These are phyloP conservation scores for Brassica rapa DNA, from an alignment of 345 rosid species.

Conservation along the genomic window DNA sequence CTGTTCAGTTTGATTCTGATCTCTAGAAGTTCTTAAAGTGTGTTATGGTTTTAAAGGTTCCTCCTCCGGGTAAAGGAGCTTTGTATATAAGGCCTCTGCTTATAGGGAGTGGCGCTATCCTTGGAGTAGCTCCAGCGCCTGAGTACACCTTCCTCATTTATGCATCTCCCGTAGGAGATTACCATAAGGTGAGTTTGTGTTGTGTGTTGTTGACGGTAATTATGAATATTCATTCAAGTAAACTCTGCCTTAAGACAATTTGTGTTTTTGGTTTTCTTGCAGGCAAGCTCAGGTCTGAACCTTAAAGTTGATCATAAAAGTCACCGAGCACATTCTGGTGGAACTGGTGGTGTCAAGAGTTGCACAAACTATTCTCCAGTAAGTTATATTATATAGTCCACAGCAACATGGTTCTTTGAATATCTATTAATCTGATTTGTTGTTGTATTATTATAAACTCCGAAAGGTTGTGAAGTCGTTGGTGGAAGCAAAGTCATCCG, in stretches of 20 bases:
- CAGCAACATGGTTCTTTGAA: conserved; percentile 28
- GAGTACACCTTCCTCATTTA: conserved; percentile 55
- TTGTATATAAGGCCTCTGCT: conserved; percentile 69
- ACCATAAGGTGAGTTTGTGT: conserved; percentile 43
- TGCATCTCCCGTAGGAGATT: conserved; percentile 59
- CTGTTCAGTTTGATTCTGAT: background rate
- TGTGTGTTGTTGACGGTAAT: conserved; percentile 31
- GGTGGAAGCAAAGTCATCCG: conserved; percentile 59
- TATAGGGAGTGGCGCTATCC: conserved; percentile 53
- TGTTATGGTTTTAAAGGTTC: conserved; percentile 46
- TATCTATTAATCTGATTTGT: background rate
- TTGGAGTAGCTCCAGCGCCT: conserved; percentile 58
- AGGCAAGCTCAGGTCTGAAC: conserved; percentile 44
- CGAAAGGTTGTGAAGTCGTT: conserved; percentile 51
- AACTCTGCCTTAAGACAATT: background rate
- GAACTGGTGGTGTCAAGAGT: conserved; percentile 69
- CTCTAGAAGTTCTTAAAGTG: background rate
- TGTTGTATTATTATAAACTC: background rate
- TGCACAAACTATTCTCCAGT: conserved; percentile 68
- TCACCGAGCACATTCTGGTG: conserved; percentile 56
- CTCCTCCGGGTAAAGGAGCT: conserved; percentile 70
- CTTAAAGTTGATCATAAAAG: conserved; percentile 53
- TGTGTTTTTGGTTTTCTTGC: background rate
- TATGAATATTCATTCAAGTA: background rate
- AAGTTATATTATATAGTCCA: conserved; percentile 28